Evolutionary conservation across 2,329 filamentous ascomycete species (phyloP), one percentile per base, ranked within the genome.

Genomic region (Trichoderma brevicompactum): DNA sequence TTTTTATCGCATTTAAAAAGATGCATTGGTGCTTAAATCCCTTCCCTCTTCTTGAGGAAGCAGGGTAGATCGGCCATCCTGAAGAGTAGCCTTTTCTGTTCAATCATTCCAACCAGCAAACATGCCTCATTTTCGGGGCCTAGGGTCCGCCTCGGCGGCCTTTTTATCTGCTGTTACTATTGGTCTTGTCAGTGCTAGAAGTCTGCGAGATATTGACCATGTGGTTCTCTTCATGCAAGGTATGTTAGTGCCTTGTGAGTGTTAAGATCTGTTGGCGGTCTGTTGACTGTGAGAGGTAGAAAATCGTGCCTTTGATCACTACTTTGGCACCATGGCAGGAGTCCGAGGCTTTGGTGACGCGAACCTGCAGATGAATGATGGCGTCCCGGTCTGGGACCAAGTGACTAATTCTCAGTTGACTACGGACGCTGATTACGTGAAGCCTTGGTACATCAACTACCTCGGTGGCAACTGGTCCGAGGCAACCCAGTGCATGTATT

Each of bases 141-240:
- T 58, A 17, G 52, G 50, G 44, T 43, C 60, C 12, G 50, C 56
- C 9, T 55, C 54, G 46, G 65, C 46, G n/a, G 7, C 52, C 13
- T 13, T 64, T 9, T 34, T 66, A 10, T 19, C 59, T 13, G 28
- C 66, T 12, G 23, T 59, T 46, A 54, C 38, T 19, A 19, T 62
- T 46, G 59, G 46, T 32, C 34, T 43, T 43, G 66, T 36, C 1
- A 48, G 17, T 2, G 68, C 68, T 8, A 66, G 49, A 15, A 54
- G 70, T 44, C 52, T 71, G 36, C 58, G 64, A 5, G 83, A 85
- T 65, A 82, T 86, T 65, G 78, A 85, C 28, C 83, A 86, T 82
- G 83, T 85, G 34, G 79, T 85, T 10, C 79, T 85, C 10, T 85
- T 85, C 73, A 86, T 86, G 83, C 83, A 85, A 70, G 82, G 73